Evolutionary conservation across 257 asterid genomes (phyloP), one percentile per base, ranked within the genome.

Genomic region (Jaltomata sinuosa): DNA sequence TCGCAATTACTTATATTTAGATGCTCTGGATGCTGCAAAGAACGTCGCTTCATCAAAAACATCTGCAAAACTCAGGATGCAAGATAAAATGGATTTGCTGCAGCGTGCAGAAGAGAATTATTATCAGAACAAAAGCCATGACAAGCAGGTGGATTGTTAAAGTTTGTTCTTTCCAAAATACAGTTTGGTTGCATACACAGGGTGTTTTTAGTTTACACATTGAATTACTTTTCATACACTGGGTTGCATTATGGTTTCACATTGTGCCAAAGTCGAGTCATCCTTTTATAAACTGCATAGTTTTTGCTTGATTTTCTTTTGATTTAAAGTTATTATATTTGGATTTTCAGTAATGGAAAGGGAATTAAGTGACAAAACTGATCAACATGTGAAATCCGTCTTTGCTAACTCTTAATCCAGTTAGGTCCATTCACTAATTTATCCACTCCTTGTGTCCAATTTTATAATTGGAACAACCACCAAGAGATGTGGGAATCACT

Each of bases 31-130:
- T 52, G 82, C 85, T 81, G 92, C 91, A 62, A 88, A 89, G 85
- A 87, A 45, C 79, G 81, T 85, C 83, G 59, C 89, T 38, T 86
- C 80, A 83, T 90, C 95, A 69, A 85, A 88, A 38, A 88, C 83
- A 83, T 85, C 88, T 52, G 87, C 93, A 85, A 85, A 86, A 53
- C 74, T 88, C 84, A 92, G 89, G 79, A 27, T 96, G 47, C 84
- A 78, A 78, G 92, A 94, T 84, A 92, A 84, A 88, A 88, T 94
- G 86, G 94, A 92, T 85, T 87, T 87, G 64, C 85, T 96, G 88
- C 95, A 93, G 85, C 92, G 89, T 49, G 98, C 99, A 25, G 98
- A 96, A 87, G 98, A 94, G 86, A 91, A 90, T 68, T 92, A 93
- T 87, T 90, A 93, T 85, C 87, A 83, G 86, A 84, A 85, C 88